Evolutionary conservation across 2,329 filamentous ascomycete species (phyloP).

Genomic region (Dothidotthia symphoricarpi): DNA sequence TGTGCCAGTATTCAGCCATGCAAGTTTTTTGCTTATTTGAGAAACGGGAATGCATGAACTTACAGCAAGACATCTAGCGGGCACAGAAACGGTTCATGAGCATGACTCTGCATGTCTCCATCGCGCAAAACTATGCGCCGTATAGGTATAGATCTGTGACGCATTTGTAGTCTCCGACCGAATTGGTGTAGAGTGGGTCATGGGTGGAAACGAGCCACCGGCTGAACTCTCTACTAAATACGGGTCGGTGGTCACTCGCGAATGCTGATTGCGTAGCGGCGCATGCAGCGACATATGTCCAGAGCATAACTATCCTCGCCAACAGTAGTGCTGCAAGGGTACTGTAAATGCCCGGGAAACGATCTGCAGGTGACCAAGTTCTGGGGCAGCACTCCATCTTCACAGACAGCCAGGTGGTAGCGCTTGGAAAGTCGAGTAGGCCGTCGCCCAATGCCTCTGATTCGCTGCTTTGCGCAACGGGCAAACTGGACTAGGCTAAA

Average conservation of each 20-base stretch:
- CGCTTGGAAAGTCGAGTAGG: conserved; percentile 30
- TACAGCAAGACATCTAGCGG: conserved; percentile 29
- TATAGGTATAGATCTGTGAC: neutral
- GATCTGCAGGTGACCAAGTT: conserved; percentile 16
- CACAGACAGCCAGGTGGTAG: conserved; percentile 16
- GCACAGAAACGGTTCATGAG: conserved; percentile 22
- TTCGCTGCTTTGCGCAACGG: conserved; percentile 28
- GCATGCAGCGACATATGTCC: too few species aligned
- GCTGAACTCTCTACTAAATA: too few species aligned
- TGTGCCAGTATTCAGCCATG: conserved; percentile 19
- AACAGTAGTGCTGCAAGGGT: neutral
- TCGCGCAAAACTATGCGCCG: conserved; percentile 2
- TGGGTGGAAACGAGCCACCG: too few species aligned
- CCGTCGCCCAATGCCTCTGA: conserved; percentile 18
- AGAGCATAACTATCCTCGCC: too few species aligned
- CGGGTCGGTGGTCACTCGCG: too few species aligned
- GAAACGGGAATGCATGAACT: conserved; percentile 28
- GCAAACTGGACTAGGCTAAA: conserved; percentile 23
- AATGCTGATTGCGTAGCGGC: too few species aligned
- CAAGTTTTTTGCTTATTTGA: conserved; percentile 26
- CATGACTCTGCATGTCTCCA: conserved; percentile 5
- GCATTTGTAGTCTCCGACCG: too few species aligned
- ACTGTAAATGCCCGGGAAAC: conserved; percentile 1
- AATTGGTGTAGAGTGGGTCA: too few species aligned
- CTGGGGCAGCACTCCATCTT: conserved; percentile 22